Base-by-base conservation (phyloP, 2,329 filamentous ascomycete species). In the Paraphaeosphaeria minitans region DNA sequence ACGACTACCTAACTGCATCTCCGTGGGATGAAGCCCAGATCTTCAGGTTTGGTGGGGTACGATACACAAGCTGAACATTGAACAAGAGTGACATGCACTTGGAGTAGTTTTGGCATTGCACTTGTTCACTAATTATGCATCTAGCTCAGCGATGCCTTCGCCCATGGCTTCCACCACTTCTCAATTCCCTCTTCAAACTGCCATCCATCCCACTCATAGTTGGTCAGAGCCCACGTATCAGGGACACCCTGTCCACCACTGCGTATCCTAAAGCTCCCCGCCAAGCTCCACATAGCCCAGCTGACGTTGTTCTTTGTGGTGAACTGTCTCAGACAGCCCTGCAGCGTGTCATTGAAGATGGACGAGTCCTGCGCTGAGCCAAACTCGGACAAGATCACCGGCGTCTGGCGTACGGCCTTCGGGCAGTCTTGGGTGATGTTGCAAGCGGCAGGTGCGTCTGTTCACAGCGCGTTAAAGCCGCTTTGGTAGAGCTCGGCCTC, bases 81-180 rank as follows among this genome's bases (percentile, higher is more conserved):
- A 27, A 27, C 24, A 27, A 27, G 24, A 6, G 24, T 6, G 6
- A 27, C 3, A 31, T 31, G 6, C 29, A 31, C 6, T 31, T 4
- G 29, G 9, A 31, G 8, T 31, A 6, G 2, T 8, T 31, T 31
- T 5, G 29, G 4, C 29, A 31, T 31, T 2, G 29, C 29, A 31
- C 29, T 31, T 9, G 2, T 31, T 2, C 29, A 31, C 8, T 31
- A 31, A 2, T 31, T 8, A 8, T 43, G 41, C n/a, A 22, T 31
- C 35, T 37, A 46, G 29, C 51, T 29, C 12, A 53, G 19, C 27
- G 51, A 43, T 10, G 63, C 72, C 64, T 69, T 62, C 2, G 82
- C 76, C 81, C 82, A 84, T 2, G 82, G 82, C 74, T 81, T 82
- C 81, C 81, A 83, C 64, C 79, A 81, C 52, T 76, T 67, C 61